Evolutionary conservation across 768 basidiomycete genomes (phyloP).

Genomic region (Mrakia gelida): DNA sequence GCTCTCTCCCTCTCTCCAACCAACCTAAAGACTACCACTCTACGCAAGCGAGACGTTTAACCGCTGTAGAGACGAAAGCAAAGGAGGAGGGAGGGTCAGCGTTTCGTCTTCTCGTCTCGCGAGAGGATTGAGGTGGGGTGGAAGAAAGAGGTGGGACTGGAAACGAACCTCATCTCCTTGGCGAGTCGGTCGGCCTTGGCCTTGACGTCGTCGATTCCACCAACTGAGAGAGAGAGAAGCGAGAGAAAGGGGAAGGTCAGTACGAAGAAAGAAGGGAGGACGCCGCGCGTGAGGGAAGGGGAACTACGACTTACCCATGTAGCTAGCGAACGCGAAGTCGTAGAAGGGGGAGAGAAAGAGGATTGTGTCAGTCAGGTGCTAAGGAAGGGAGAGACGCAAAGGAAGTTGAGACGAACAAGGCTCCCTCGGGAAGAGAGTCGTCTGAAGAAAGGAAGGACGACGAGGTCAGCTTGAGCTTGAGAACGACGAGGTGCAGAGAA

Average conservation of each 20-base stretch:
- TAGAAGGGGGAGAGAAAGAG: too few species aligned
- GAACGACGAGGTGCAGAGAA: not conserved
- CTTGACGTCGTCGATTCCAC: slow-evolving; percentile 96
- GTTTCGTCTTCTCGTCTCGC: too few species aligned
- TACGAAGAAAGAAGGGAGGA: too few species aligned
- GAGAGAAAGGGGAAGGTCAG: too few species aligned
- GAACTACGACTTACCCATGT: slow-evolving; percentile 57
- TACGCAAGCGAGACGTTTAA: slow-evolving; percentile 5
- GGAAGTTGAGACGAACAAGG: slow-evolving; percentile 51
- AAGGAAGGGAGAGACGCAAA: too few species aligned
- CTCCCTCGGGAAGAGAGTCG: slow-evolving; percentile 86
- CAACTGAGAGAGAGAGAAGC: slow-evolving; percentile 47
- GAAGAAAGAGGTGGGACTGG: not conserved
- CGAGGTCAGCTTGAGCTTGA: not conserved
- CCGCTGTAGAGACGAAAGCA: not conserved
- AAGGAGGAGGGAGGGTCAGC: not conserved
- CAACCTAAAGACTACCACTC: not conserved
- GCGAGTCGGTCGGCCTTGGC: slow-evolving; percentile 94
- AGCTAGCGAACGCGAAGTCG: slow-evolving; percentile 44
- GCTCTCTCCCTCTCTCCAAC: not conserved
- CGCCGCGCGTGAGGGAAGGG: too few species aligned
- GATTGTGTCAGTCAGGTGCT: too few species aligned
- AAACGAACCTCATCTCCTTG: slow-evolving; percentile 66
- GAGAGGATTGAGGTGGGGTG: not conserved
- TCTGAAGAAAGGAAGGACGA: slow-evolving; percentile 48